These are phyloP conservation scores for Aspergillus awamori DNA, from an alignment of 2,329 filamentous ascomycete species.

Conservation along the genomic window DNA sequence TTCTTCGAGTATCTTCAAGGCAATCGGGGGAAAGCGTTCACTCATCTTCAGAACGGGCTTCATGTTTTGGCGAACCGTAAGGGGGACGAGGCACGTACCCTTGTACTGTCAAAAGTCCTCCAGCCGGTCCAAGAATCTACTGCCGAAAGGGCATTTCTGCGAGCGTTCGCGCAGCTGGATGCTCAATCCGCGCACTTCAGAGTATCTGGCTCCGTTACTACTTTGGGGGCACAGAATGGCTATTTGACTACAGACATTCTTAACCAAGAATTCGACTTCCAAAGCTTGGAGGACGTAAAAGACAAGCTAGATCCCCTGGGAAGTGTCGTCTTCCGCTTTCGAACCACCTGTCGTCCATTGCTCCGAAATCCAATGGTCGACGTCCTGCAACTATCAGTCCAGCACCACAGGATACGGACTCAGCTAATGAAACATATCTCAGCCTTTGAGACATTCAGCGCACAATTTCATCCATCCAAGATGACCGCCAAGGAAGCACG, in stretches of 20 bases:
- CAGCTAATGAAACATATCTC: conserved; percentile 1
- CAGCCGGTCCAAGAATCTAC: not conserved
- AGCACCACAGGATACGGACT: not conserved
- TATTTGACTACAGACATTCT: not conserved
- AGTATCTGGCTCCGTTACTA: not conserved
- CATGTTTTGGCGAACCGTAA: not conserved
- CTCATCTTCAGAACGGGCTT: conserved; percentile 14
- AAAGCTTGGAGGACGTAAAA: not conserved
- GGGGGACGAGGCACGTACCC: not conserved
- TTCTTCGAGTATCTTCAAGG: conserved; percentile 8
- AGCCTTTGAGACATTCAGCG: not conserved
- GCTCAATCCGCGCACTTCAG: conserved; percentile 5
- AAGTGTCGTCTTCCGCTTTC: not conserved
- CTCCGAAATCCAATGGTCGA: not conserved
- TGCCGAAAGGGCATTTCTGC: conserved; percentile 2
- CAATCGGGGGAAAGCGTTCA: conserved; percentile 10
- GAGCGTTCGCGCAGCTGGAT: conserved; percentile 7
- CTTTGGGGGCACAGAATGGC: not conserved
- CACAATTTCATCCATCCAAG: not conserved
- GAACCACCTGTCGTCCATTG: not conserved
- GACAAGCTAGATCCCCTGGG: not conserved
- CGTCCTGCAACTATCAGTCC: not conserved
- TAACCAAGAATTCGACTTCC: not conserved
- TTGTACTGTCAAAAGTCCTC: not conserved
- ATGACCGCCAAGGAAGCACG: not conserved